These are phyloP conservation scores for Diatrype stigma DNA, from an alignment of 2,329 filamentous ascomycete genomes.

Conservation along the genomic window DNA sequence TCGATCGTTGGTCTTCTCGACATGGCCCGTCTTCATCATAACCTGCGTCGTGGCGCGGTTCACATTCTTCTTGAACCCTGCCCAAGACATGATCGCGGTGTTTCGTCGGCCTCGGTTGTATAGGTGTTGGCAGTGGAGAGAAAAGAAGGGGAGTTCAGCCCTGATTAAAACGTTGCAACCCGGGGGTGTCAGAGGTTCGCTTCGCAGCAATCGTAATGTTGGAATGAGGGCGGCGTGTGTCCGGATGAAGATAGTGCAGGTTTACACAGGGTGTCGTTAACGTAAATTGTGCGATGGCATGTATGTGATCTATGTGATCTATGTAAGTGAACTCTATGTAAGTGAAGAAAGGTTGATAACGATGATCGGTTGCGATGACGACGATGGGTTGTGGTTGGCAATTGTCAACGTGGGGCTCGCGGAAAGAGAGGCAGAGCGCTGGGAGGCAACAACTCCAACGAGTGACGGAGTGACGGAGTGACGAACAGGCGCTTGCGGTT, in stretches of 20 bases:
- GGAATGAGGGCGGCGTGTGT: neutral
- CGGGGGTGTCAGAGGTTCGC: too few species aligned
- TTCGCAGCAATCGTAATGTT: neutral
- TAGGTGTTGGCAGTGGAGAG: conserved; percentile 2
- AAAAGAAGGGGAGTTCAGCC: neutral
- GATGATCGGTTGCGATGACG: neutral
- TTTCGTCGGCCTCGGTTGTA: conserved; percentile 3
- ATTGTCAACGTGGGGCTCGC: neutral
- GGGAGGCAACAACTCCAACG: too few species aligned
- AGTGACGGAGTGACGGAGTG: too few species aligned
- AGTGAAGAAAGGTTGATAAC: neutral
- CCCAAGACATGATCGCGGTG: conserved; percentile 4
- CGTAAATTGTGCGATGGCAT: neutral
- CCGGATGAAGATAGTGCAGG: neutral
- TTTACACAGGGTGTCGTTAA: neutral
- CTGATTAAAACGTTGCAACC: too few species aligned
- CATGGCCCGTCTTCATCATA: conserved; percentile 99
- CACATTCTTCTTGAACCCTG: conserved; percentile 93
- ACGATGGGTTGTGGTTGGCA: neutral
- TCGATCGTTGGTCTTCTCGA: conserved; percentile 96
- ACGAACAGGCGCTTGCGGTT: neutral
- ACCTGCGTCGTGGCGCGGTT: conserved; percentile 98
- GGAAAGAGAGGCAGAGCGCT: too few species aligned
- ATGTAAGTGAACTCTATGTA: too few species aligned
- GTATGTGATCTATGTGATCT: too few species aligned